A percentile compares a stretch with the other conserved stretches of the same genome.
Evolutionary conservation across 2,329 filamentous ascomycete species (phyloP).

Genomic region (Fusarium falciforme): DNA sequence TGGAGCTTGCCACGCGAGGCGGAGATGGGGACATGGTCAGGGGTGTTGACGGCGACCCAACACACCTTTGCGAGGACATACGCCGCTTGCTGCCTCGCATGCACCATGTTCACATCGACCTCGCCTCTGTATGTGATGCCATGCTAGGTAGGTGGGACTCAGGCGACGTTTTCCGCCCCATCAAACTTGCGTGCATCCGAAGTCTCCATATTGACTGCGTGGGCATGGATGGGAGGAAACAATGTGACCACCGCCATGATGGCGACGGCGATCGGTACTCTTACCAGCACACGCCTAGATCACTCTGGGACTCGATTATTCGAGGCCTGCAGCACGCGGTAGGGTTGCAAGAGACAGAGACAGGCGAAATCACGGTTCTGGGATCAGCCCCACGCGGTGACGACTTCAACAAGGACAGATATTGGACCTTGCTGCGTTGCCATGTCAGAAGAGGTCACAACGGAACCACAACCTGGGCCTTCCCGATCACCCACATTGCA

Average conservation of each 20-base stretch:
- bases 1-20: not conserved
- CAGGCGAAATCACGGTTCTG: not conserved
- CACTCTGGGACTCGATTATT: not conserved
- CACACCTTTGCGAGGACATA: not conserved
- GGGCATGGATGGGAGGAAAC: not conserved
- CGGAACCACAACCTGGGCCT: conserved; percentile 2
- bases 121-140: not conserved
- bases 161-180: not conserved
- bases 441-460: not conserved
- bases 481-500: not conserved
- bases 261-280: not conserved
- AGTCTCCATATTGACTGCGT: not conserved
- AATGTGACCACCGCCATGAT: not conserved
- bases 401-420: not conserved
- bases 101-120: conserved; percentile 1
- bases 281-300: not conserved
- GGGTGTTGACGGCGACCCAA: not conserved
- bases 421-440: conserved; percentile 1
- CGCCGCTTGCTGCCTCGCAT: not conserved
- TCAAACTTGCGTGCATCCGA: not conserved
- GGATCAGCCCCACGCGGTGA: not conserved
- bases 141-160: not conserved
- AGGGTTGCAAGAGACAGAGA: not conserved
- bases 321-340: not conserved
- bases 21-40: not conserved